Evolutionary conservation across 352 stramenopile genomes (phyloP), one percentile per base, ranked within the genome.

Genomic region (Plasmopara muralis): DNA sequence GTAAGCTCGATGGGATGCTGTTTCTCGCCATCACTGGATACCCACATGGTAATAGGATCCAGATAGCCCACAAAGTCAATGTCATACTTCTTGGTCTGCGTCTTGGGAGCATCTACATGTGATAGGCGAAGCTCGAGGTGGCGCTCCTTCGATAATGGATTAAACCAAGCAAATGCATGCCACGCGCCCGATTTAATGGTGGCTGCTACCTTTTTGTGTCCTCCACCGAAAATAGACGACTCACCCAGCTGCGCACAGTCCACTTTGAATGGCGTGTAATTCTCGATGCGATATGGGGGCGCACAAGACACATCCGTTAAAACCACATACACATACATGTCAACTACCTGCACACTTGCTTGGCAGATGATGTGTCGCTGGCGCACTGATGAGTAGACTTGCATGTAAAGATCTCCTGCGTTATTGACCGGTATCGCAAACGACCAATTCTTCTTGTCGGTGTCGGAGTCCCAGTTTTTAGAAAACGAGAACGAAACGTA

Each of bases 241-340:
- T 82, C 72, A 4, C 72, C 73, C 52, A 92, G 54, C 39, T 92
- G 81, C 15, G 72, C 75, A 47, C 70, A 89, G 16, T 87, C 74
- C n/a, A 89, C 72, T 33, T 59, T 82, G 49, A 83, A 92, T 41
- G 78, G 81, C n/a, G 83, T 91, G 55, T 82, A 94, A 59, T 94
- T 94, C 64, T 94, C 83, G 42, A 94, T 85, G 7, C 83, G 79
- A 59, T 91, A 94, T 14, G 83, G 83, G 7, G 83, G 83, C 14
- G 78, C 72, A 18, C 73, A 81, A 0, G 81, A 94, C 9, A 87
- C 77, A 55, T 94, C 83, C 18, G 68, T 91, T 43, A 94, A 55
- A 46, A 92, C 83, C 10, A 94, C 81, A 55, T 92, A 94, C 14
- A 94, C 73, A 49, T 94, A 90, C 75, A 89, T 89, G 34, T 89